A percentile compares a stretch with the other conserved stretches of the same genome.
These are phyloP conservation scores for Huntiella moniliformis DNA, from an alignment of 2,329 filamentous ascomycete genomes.

Conservation along the genomic window DNA sequence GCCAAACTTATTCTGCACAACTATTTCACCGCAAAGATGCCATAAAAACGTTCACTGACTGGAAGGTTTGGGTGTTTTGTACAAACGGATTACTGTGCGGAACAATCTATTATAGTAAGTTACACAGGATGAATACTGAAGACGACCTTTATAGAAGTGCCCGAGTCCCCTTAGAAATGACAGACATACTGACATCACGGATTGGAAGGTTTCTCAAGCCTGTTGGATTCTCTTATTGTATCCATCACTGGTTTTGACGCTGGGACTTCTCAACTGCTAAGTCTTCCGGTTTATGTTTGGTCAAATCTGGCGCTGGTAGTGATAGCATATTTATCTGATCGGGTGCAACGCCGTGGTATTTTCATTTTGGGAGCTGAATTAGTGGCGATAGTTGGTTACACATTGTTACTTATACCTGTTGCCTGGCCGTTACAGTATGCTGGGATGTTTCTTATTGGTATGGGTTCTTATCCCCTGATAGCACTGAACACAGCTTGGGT, in stretches of 20 bases:
- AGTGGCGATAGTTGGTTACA: not conserved
- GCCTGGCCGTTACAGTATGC: not conserved
- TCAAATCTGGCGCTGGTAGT: not conserved
- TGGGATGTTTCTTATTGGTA: not conserved
- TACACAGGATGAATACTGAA: no score
- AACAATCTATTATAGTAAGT: constrained; percentile 1
- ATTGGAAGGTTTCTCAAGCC: not conserved
- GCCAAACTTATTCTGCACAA: not conserved
- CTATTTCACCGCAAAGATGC: not conserved
- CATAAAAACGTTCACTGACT: not conserved
- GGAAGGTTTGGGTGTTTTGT: constrained; percentile 5
- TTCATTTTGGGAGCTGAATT: not conserved
- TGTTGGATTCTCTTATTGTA: no score
- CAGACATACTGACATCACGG: no score
- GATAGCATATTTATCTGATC: not conserved
- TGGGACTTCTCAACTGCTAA: not conserved
- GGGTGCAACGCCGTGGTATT: not conserved
- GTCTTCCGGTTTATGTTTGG: not conserved
- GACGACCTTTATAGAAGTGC: not conserved
- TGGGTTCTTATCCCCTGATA: not conserved
- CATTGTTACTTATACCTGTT: not conserved
- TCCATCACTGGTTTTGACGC: no score
- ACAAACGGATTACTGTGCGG: not conserved
- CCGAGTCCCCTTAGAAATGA: not conserved
- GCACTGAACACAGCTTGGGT: not conserved